These are phyloP conservation scores for Cavenderia fasciculata DNA, from an alignment of 78 protist genomes.

Conservation along the genomic window DNA sequence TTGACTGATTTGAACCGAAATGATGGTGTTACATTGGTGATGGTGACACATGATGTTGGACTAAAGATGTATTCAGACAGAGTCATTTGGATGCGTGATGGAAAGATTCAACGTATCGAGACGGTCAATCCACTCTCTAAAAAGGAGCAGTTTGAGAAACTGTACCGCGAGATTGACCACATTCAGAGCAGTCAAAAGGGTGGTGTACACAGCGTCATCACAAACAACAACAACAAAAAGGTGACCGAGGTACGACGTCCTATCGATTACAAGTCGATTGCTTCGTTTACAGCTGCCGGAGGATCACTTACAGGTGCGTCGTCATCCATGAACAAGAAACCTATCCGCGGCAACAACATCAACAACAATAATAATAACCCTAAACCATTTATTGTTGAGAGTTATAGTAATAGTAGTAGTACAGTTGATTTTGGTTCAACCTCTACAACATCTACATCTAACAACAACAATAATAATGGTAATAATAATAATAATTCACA, in stretches of 20 bases:
- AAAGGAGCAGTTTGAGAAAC: conserved; percentile 32
- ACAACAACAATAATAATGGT: not conserved
- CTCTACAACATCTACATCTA: not conserved
- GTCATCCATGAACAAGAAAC: not conserved
- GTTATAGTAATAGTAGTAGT: not conserved
- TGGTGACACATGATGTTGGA: conserved; percentile 98
- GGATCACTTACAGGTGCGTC: not conserved
- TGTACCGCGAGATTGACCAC: conserved; percentile 23
- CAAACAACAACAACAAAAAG: not conserved
- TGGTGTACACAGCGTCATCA: conserved; percentile 38
- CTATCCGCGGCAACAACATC: not conserved
- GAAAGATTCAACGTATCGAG: conserved; percentile 86
- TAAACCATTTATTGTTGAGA: not conserved
- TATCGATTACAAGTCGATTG: conserved; percentile 72
- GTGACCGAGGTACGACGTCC: conserved; percentile 67
- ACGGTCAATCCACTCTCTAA: conserved; percentile 7
- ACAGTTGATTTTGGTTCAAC: not conserved
- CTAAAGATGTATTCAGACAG: conserved; percentile 90
- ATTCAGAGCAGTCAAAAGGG: conserved; percentile 44
- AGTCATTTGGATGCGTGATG: conserved; percentile 95
- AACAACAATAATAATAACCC: not conserved
- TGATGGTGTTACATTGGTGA: conserved; percentile 92
- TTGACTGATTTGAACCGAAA: conserved; percentile 86
- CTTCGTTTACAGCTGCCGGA: not conserved
- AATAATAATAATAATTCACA: not conserved